Percentiles rank a stretch among this genome's conserved stretches.
These are phyloP conservation scores for Solanum rostratum DNA, from an alignment of 257 asterid genomes.

Conservation along the genomic window DNA sequence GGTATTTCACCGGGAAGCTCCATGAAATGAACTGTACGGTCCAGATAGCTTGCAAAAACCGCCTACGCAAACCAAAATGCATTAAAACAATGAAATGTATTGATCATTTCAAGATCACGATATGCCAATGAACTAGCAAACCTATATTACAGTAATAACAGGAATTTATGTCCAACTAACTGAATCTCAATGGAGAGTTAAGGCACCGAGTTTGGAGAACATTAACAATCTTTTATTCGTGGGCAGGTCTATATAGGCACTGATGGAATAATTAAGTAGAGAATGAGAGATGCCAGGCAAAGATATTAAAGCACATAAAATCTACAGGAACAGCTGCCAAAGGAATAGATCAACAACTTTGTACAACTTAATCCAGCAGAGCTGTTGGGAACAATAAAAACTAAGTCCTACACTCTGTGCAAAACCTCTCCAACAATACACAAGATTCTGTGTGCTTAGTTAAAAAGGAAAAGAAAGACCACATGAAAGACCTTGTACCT, in stretches of 20 bases:
- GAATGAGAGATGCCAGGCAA: background rate
- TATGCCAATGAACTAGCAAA: background rate
- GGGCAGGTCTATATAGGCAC: background rate
- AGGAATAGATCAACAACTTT: background rate
- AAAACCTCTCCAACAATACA: background rate
- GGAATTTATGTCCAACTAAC: background rate
- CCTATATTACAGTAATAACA: background rate
- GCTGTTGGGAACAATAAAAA: background rate
- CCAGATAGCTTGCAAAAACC: conserved; percentile 80
- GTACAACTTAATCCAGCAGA: background rate
- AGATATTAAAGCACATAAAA: background rate
- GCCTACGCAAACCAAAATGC: conserved; percentile 39
- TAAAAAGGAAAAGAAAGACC: background rate
- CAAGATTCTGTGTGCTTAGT: background rate
- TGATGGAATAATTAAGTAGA: background rate
- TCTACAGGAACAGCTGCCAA: background rate
- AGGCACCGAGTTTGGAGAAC: background rate
- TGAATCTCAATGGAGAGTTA: background rate
- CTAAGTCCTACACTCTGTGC: background rate
- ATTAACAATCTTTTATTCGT: background rate
- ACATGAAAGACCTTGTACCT: background rate
- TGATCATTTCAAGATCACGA: background rate
- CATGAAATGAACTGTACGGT: conserved; percentile 95
- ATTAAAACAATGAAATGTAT: background rate
- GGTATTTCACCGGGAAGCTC: conserved; percentile 97